Evolutionary conservation across 305 asterid species (phyloP).

Genomic region (Fraxinus sp.): DNA sequence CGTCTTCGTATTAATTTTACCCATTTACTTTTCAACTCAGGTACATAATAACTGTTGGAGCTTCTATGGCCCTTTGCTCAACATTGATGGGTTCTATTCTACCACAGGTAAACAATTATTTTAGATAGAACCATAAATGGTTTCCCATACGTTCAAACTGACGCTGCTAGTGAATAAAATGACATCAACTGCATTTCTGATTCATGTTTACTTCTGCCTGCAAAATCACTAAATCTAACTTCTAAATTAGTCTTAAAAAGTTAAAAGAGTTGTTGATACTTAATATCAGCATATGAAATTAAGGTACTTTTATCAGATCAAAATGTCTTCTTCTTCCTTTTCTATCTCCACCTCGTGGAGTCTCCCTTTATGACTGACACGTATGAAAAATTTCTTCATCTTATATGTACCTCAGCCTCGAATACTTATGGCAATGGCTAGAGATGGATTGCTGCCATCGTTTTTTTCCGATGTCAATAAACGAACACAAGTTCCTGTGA

Average conservation of each 20-base stretch:
- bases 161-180: background rate
- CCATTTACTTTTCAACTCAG: slow-evolving; percentile 36
- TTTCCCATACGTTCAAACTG: background rate
- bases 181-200: background rate
- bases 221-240: background rate
- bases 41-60: slow-evolving; percentile 66
- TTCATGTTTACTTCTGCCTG: background rate
- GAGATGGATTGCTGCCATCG: slow-evolving; percentile 94
- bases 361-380: background rate
- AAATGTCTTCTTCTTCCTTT: background rate
- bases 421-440: slow-evolving; percentile 95
- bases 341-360: background rate
- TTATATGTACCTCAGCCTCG: slow-evolving; percentile 61
- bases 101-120: slow-evolving; percentile 67
- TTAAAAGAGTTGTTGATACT: background rate
- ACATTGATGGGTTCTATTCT: slow-evolving; percentile 89
- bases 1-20: slow-evolving; percentile 10
- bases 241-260: background rate
- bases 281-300: background rate
- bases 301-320: too few species aligned
- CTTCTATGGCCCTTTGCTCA: slow-evolving; percentile 88
- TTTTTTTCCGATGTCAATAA: slow-evolving; percentile 74
- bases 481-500: slow-evolving; percentile 77
- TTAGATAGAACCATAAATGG: background rate
- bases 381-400: background rate